Percentiles rank a stretch among this genome's conserved stretches.
phyloP scores from a whole-genome alignment of 371 early-diverging fungal genomes.

The Mortierella sp. region DNA sequence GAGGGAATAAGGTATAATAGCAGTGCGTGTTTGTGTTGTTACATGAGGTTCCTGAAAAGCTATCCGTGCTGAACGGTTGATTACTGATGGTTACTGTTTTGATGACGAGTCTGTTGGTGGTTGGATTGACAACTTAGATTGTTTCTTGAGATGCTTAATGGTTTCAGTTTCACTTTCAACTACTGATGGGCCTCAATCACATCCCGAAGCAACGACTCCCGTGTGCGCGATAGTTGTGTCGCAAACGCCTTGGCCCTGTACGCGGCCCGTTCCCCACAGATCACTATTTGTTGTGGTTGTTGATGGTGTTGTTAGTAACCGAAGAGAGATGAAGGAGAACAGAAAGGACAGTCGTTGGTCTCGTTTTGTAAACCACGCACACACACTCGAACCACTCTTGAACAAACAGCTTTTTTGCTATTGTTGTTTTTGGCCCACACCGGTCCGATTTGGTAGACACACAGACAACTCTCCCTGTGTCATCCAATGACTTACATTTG shows the following conservation, averaged over 20 bases:
- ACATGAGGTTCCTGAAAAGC: no score
- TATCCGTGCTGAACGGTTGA: no score
- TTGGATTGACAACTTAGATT: no score
- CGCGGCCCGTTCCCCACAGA: constrained; percentile 55
- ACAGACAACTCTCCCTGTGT: not conserved
- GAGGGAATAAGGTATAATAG: not conserved
- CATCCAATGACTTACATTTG: constrained; percentile 23
- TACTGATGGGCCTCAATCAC: constrained; percentile 37
- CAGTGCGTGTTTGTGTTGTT: no score
- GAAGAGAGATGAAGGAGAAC: not conserved
- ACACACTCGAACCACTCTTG: not conserved
- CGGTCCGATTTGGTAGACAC: not conserved
- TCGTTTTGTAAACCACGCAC: not conserved
- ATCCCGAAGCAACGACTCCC: constrained; percentile 43
- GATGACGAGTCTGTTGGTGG: no score
- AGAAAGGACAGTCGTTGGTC: not conserved
- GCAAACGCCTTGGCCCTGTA: constrained; percentile 52
- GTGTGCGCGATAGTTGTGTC: constrained; percentile 38
- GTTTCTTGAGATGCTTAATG: not conserved
- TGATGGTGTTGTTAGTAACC: not conserved
- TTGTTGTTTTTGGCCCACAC: not conserved
- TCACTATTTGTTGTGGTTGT: constrained; percentile 26
- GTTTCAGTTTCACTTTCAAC: not conserved
- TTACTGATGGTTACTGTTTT: no score
- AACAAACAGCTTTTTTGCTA: not conserved